Base-by-base conservation (phyloP, 2,329 filamentous ascomycete genomes). In the Fusarium austroafricanum region DNA sequence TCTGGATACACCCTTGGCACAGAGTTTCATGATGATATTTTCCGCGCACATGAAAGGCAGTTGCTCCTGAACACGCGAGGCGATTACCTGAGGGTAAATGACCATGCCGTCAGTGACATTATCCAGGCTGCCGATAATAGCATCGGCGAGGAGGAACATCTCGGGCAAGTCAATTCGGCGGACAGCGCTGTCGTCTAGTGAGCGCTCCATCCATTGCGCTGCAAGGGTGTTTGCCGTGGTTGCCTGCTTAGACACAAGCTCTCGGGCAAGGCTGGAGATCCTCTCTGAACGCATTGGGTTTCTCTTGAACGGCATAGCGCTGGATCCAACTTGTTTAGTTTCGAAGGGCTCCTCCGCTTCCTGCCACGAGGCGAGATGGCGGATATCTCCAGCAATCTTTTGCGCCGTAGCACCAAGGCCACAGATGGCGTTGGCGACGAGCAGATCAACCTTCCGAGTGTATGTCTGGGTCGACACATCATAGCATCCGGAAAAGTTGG, bases 391-490 rank as follows among this genome's bases (percentile, higher is more conserved):
- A 35, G 88, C 87, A 62, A 96, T 95, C 61, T 56, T 65, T 75
- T 75, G 75, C 0, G 88, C 92, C 0, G 92, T 93, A n/a, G 92
- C 86, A 29, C 92, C 94, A 46, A 97, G 89, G 2, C 89, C 92
- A 29, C 87, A 85, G 20, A 97, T 82, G 8, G 92, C 92, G 75
- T 96, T 94, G 72, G 90, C 86, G 15, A 97, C 84, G 55, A 57
- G 23, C 38, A 92, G 83, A 75, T 97, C 94, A 52, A 97, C 90
- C 81, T 96, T 95, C 64, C 93, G 87, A 7, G 91, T 89, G 80
- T 65, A 64, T 12, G 67, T 70, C 51, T 70, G 67, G 2, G 67
- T 70, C 7, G 62, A 67, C 4, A 70, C 55, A 11, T 56, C 51
- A 26, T 68, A 69, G 43, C 65, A 55, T 17, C 46, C 56, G 14